A percentile compares a stretch with the other conserved stretches of the same genome.
Conservation (phyloP, 345 rosid genomes). For the Eucalyptus regnans region DNA sequence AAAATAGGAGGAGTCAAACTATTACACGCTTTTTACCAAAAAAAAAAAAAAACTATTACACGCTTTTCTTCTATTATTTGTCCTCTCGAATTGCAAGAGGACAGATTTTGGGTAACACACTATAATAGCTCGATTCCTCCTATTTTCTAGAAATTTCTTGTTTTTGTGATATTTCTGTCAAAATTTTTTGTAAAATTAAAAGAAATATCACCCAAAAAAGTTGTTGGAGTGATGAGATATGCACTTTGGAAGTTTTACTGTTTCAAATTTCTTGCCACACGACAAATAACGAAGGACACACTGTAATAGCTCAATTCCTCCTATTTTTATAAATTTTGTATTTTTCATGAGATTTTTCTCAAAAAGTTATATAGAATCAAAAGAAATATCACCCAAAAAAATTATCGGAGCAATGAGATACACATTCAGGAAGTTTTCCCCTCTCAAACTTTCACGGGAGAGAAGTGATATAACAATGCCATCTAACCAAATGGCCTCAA, state of each 20-base stretch:
- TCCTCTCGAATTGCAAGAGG: background rate
- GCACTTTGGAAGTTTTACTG: background rate
- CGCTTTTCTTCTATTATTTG: fast-evolving
- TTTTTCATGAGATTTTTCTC: background rate
- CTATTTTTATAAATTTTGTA: background rate
- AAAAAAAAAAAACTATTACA: too few species aligned
- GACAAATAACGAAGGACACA: background rate
- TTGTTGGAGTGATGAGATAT: background rate
- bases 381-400: background rate
- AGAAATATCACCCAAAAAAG: background rate
- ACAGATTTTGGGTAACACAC: too few species aligned
- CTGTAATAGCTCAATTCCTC: background rate
- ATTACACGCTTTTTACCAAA: fast-evolving
- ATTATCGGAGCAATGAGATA: background rate
- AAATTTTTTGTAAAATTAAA: too few species aligned
- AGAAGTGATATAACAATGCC: background rate
- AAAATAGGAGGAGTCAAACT: background rate
- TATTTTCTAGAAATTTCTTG: background rate
- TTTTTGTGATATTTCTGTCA: background rate
- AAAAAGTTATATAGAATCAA: too few species aligned
- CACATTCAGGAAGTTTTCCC: background rate
- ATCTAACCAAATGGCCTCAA: background rate
- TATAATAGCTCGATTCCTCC: background rate
- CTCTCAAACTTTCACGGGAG: background rate
- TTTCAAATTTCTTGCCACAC: background rate